Base-by-base conservation (phyloP, 1,284 basidiomycete genomes). In the Caloboletus inedulis region DNA sequence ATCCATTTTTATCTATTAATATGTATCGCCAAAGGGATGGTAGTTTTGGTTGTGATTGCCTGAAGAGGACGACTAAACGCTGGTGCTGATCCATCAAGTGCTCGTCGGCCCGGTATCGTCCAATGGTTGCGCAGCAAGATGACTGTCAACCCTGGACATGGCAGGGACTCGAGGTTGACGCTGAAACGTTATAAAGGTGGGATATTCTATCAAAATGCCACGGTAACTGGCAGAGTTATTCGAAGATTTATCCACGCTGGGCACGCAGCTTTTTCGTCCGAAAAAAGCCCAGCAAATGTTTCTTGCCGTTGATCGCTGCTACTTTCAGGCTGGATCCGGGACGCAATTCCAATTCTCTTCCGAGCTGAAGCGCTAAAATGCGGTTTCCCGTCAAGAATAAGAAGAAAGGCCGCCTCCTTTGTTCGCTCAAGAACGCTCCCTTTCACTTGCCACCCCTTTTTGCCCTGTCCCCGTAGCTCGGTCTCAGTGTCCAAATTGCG, bases 331-430 rank as follows among this genome's bases (percentile, higher is more conserved):
- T 49, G 37, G 36, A 52, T 35, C 45, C 59, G 59, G 59, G 42
- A 58, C 16, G 0, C 50, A 43, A 52, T 52, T 46, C 48, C 51
- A 56, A 51, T 46, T 47, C 29, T 10, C 12, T 50, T 53, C 53
- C 62, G 43, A 44, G 19, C 36, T 39, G 36, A n/a, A n/a, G n/a
- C n/a, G n/a, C n/a, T n/a, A n/a, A 53, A 44, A 46, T 60, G 44
- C 23, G 43, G 47, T 59, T 30, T 21, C 43, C 57, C 36, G 51
- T 47, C 29, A 27, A 44, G 50, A 43, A 61, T 55, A 65, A 63
- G 47, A 64, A 40, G 21, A 35, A 23, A 19, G 43, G 23, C 39
- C 30, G 23, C 29, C 35, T 18, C 19, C 27, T 33, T 31, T 48
- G 33, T 43, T 41, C 58, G 19, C 12, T 30, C 33, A 4, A 40